Evolutionary conservation across 257 asterid species (phyloP).

Genomic region (Solanum rostratum): DNA sequence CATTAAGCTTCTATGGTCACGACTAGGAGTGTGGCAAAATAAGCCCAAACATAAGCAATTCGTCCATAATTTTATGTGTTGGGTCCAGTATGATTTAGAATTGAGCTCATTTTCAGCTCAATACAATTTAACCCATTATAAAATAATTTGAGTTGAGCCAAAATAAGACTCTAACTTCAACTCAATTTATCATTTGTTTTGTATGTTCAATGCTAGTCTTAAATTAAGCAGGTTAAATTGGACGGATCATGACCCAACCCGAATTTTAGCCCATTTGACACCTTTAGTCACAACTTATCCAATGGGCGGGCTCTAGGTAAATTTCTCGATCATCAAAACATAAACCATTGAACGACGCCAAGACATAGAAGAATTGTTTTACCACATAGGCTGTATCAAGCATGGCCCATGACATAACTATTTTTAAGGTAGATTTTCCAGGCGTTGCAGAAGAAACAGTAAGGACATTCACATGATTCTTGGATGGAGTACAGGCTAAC

Average conservation of each 20-base stretch:
- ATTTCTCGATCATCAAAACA: not conserved
- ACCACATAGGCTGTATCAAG: not conserved
- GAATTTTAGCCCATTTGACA: too few species aligned
- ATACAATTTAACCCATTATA: too few species aligned
- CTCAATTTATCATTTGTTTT: too few species aligned
- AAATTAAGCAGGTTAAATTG: too few species aligned
- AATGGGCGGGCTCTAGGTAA: not conserved
- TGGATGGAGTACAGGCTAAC: not conserved
- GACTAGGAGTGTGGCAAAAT: not conserved
- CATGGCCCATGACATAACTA: not conserved
- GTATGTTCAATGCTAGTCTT: too few species aligned
- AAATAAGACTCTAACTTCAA: too few species aligned
- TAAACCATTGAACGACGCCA: not conserved
- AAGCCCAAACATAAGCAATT: too few species aligned
- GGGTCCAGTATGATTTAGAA: too few species aligned
- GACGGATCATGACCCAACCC: accelerated
- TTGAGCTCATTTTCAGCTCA: too few species aligned
- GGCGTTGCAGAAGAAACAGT: not conserved
- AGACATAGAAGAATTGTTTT: not conserved
- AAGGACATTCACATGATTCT: constrained; percentile 1
- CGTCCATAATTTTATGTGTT: too few species aligned
- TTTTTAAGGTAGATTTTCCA: not conserved
- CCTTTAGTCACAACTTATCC: too few species aligned
- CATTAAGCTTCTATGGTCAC: not conserved
- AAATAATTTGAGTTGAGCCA: too few species aligned